Evolutionary conservation across 2,329 filamentous ascomycete species (phyloP).

Genomic region (Aspergillus ruber): DNA sequence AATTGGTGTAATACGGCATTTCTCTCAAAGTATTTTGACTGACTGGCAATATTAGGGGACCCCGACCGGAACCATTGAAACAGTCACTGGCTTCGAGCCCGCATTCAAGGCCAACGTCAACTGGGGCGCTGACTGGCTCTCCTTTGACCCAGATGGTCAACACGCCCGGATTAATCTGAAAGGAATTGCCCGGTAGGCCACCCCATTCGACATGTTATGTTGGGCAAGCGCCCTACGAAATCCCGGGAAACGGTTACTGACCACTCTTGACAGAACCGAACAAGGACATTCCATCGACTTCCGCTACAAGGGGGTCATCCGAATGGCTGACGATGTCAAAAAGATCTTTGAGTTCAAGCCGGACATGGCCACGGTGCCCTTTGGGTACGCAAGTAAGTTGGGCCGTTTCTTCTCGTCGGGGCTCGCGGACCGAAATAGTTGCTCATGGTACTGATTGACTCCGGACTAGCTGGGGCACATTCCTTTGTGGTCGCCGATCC

Average conservation of each 20-base stretch:
- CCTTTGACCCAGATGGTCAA: neutral
- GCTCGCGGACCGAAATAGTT: neutral
- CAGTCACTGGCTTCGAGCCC: neutral
- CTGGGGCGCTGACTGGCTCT: neutral
- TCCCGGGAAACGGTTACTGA: neutral
- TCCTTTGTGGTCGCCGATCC: neutral
- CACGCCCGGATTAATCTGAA: neutral
- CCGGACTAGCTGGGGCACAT: neutral
- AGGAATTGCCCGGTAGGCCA: neutral
- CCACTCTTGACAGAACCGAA: neutral
- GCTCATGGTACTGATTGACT: neutral
- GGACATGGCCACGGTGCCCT: neutral
- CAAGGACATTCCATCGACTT: neutral
- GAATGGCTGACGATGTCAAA: neutral
- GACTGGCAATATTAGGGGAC: neutral
- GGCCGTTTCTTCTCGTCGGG: neutral
- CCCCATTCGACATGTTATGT: neutral
- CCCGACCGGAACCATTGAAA: neutral
- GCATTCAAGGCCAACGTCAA: neutral
- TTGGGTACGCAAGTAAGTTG: neutral
- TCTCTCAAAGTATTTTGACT: too few relatives aligned
- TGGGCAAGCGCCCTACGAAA: too few relatives aligned
- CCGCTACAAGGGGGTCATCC: neutral
- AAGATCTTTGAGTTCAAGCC: neutral
- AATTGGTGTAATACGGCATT: too few relatives aligned